phyloP scores from a whole-genome alignment of 352 stramenopile species.

The Phytophthora hybrid region DNA sequence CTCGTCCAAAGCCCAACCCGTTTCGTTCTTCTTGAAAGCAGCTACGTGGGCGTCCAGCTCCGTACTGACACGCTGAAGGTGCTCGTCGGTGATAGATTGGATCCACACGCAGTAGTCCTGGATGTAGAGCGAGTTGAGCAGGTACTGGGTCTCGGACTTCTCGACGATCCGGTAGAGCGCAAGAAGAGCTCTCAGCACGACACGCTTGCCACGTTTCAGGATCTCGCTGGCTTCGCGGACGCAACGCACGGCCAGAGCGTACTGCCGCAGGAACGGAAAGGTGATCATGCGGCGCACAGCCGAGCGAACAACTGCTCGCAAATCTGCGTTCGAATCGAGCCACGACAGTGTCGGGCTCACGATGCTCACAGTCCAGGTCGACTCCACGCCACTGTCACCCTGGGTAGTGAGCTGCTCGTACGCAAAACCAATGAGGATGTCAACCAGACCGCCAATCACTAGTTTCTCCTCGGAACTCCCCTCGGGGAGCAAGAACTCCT shows the following conservation, averaged over 20 bases:
- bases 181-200: constrained; percentile 92
- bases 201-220: constrained; percentile 86
- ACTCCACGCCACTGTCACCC: constrained; percentile 96
- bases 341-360: constrained; percentile 95
- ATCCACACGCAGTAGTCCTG: constrained; percentile 94
- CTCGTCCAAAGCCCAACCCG: constrained; percentile 79
- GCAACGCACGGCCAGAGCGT: constrained; percentile 81
- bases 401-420: constrained; percentile 97
- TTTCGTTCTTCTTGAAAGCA: constrained; percentile 73
- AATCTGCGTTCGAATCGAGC: constrained; percentile 86
- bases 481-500: constrained; percentile 80
- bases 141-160: constrained; percentile 96
- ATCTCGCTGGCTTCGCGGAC: constrained; percentile 89
- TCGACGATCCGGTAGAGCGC: constrained; percentile 93
- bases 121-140: constrained; percentile 97
- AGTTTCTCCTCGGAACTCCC: constrained; percentile 63
- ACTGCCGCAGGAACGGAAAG: constrained; percentile 97
- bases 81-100: constrained; percentile 67
- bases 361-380: constrained; percentile 96
- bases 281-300: constrained; percentile 92
- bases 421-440: constrained; percentile 95
- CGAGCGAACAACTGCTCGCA: constrained; percentile 70
- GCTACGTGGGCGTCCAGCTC: constrained; percentile 41
- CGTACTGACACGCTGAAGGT: constrained; percentile 46
- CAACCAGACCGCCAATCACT: constrained; percentile 88